Evolutionary conservation across 768 basidiomycete genomes (phyloP).

Genomic region (Pisolithus microcarpus): DNA sequence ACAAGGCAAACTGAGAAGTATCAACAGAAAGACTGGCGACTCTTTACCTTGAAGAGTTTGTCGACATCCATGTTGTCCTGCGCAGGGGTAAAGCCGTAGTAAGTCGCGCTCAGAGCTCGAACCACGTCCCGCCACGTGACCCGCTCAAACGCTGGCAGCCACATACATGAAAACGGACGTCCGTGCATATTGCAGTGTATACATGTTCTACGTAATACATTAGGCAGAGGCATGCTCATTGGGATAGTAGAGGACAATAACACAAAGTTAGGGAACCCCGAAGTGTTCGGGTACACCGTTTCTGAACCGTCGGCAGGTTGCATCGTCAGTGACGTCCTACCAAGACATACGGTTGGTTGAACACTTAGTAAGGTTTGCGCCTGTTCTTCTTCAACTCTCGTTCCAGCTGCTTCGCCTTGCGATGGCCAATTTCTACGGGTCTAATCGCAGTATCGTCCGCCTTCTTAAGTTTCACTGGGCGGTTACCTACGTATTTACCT

Average conservation of each 20-base stretch:
- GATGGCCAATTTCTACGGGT: conserved; percentile 88
- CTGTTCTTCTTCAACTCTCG: conserved; percentile 87
- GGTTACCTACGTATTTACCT: conserved; percentile 98
- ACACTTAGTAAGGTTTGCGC: conserved; percentile 67
- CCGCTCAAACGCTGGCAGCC: background rate
- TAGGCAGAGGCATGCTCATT: no score
- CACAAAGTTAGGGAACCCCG: no score
- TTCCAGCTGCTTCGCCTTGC: conserved; percentile 87
- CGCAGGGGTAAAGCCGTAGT: background rate
- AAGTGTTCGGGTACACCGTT: background rate
- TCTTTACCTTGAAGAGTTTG: conserved; percentile 41
- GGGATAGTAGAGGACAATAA: no score
- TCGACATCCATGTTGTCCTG: conserved; percentile 38
- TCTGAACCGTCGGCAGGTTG: background rate
- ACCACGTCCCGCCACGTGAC: background rate
- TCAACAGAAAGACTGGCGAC: background rate
- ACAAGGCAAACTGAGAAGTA: background rate
- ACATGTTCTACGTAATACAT: no score
- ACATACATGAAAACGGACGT: no score
- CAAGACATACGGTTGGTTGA: background rate
- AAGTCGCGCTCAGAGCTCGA: background rate
- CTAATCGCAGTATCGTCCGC: conserved; percentile 81
- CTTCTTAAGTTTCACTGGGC: conserved; percentile 95
- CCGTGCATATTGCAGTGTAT: no score
- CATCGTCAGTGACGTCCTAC: background rate